phyloP scores from a whole-genome alignment of 2,329 filamentous ascomycete species.

The Fusarium lateritium region DNA sequence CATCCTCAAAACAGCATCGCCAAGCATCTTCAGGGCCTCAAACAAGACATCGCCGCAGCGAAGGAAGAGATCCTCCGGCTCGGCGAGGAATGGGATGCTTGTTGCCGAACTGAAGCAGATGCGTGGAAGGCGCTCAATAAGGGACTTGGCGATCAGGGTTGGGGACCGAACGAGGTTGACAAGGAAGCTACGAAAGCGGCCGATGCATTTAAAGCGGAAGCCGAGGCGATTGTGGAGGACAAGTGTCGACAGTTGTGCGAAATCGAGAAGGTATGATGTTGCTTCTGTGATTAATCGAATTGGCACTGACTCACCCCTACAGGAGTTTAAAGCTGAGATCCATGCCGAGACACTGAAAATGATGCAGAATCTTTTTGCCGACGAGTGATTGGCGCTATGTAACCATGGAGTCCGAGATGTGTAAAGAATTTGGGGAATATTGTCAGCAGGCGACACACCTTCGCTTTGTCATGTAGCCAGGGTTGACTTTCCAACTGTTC shows the following conservation, averaged over 20 bases:
- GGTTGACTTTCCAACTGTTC: conserved; percentile 31
- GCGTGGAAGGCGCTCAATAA: conserved; percentile 37
- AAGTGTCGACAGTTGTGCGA: conserved; percentile 44
- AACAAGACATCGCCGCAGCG: conserved; percentile 39
- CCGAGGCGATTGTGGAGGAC: conserved; percentile 41
- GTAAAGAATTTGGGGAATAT: conserved; percentile 1
- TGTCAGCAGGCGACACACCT: conserved; percentile 1
- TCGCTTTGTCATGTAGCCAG: conserved; percentile 10
- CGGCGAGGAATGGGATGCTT: conserved; percentile 47
- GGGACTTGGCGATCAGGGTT: not conserved
- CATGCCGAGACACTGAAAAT: conserved; percentile 48
- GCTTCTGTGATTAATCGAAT: accelerated
- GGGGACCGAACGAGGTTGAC: not conserved
- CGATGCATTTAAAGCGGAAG: conserved; percentile 39
- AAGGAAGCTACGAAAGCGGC: conserved; percentile 3
- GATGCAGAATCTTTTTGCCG: conserved; percentile 47
- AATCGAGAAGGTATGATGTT: conserved; percentile 49
- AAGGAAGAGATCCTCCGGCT: conserved; percentile 47
- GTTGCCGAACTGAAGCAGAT: conserved; percentile 37
- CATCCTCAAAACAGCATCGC: conserved; percentile 47
- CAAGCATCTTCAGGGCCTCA: conserved; percentile 46
- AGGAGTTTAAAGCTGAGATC: conserved; percentile 51
- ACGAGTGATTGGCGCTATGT: conserved; percentile 16
- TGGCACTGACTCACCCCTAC: not conserved
- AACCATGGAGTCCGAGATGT: not conserved